Percentiles rank a stretch among this genome's conserved stretches.
These are phyloP conservation scores for Flaveria floridana DNA, from an alignment of 140 eudicot species.

Conservation along the genomic window DNA sequence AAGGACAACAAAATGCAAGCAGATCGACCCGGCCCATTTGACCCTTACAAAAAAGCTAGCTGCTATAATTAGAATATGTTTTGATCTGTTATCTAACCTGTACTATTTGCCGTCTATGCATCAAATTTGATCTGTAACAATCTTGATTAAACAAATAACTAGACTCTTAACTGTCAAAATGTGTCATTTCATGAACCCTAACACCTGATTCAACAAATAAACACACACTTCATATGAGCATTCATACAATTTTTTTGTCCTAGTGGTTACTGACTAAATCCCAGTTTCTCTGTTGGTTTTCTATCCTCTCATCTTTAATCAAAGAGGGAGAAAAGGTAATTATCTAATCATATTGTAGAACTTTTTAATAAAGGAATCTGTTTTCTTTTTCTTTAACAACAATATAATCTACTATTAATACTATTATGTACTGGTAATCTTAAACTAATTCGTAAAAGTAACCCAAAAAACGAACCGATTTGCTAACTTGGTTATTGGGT, in stretches of 20 bases:
- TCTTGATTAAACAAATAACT: too few relatives aligned
- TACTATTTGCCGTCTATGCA: not conserved
- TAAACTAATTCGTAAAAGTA: too few relatives aligned
- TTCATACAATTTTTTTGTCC: not conserved
- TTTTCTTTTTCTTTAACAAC: too few relatives aligned
- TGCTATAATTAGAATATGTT: not conserved
- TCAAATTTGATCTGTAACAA: not conserved
- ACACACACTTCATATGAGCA: not conserved
- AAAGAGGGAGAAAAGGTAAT: not conserved
- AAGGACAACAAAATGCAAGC: not conserved
- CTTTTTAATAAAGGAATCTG: not conserved
- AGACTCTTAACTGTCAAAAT: not conserved
- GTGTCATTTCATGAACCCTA: not conserved
- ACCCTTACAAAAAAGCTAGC: not conserved
- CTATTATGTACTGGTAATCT: too few relatives aligned
- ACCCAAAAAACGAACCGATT: too few relatives aligned
- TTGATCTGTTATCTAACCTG: not conserved
- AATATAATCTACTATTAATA: too few relatives aligned
- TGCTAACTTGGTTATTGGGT: too few relatives aligned
- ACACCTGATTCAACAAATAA: not conserved
- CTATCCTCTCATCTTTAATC: not conserved
- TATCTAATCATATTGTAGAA: not conserved
- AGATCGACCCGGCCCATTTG: not conserved
- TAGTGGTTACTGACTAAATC: not conserved
- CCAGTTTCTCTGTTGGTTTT: not conserved